Evolutionary conservation across 1,139 yeast species (phyloP).

Genomic region (Zygosaccharomyces sapae): DNA sequence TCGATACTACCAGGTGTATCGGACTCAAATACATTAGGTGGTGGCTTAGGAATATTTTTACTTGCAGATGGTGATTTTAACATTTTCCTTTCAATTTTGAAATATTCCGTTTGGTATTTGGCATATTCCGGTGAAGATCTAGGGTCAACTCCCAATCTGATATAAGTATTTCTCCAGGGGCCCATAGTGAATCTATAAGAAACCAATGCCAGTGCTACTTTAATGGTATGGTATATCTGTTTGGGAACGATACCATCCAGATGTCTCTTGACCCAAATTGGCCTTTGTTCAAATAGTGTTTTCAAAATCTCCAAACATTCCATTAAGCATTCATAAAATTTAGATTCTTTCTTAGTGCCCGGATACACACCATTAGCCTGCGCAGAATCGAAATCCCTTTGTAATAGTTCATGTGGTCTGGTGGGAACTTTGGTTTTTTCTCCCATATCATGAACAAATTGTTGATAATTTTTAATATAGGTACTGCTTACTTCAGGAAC

Average conservation of each 20-base stretch:
- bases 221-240: constrained; percentile 49
- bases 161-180: constrained; percentile 92
- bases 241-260: constrained; percentile 56
- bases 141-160: constrained; percentile 78
- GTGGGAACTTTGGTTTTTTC: constrained; percentile 40
- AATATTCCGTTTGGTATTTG: constrained; percentile 78
- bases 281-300: constrained; percentile 60
- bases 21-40: constrained; percentile 34
- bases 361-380: constrained; percentile 30
- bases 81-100: constrained; percentile 41
- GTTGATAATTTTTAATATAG: constrained; percentile 38
- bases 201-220: constrained; percentile 78
- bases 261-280: constrained; percentile 84
- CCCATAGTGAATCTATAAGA: constrained; percentile 80
- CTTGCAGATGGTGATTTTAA: constrained; percentile 41
- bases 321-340: constrained; percentile 40
- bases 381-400: constrained; percentile 38
- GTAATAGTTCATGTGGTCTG: constrained; percentile 43
- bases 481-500: constrained; percentile 42
- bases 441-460: constrained; percentile 30
- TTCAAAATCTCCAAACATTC: constrained; percentile 47
- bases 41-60: constrained; percentile 36
- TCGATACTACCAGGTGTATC: constrained; percentile 35
- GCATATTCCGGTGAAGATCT: constrained; percentile 51
- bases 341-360: constrained; percentile 35